phyloP scores from a whole-genome alignment of 208 protist genomes.

The Acanthamoeba royreba region DNA sequence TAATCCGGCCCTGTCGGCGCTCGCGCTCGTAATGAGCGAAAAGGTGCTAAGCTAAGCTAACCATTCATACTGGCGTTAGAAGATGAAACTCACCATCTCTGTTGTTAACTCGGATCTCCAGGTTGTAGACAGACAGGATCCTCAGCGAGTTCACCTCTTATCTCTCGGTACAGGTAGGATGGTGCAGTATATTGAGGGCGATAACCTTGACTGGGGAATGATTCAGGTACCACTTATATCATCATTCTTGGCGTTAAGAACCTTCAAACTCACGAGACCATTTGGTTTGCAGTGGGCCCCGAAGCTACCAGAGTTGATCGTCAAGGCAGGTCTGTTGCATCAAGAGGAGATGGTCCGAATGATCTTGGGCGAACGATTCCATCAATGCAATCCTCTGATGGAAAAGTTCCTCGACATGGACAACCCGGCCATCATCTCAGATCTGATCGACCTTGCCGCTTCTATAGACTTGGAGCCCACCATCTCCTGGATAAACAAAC shows the following conservation, averaged over 20 bases:
- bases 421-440: neutral
- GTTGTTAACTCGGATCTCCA: neutral
- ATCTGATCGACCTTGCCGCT: neutral
- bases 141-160: neutral
- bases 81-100: neutral
- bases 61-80: too few relatives aligned
- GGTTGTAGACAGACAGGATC: constrained; percentile 8
- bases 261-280: neutral
- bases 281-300: constrained; percentile 4
- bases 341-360: constrained; percentile 13
- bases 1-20: neutral
- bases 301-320: constrained; percentile 13
- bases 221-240: neutral
- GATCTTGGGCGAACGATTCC: neutral
- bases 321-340: constrained; percentile 8
- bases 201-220: constrained; percentile 24
- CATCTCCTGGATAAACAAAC: neutral
- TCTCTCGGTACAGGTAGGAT: neutral
- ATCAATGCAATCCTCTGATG: constrained; percentile 36
- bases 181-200: constrained; percentile 13
- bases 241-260: neutral
- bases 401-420: constrained; percentile 31
- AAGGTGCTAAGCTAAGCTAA: too few relatives aligned
- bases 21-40: neutral
- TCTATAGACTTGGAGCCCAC: neutral